Conservation (phyloP, 2,329 filamentous ascomycete species). For the Sphaerulina vaccinii region DNA sequence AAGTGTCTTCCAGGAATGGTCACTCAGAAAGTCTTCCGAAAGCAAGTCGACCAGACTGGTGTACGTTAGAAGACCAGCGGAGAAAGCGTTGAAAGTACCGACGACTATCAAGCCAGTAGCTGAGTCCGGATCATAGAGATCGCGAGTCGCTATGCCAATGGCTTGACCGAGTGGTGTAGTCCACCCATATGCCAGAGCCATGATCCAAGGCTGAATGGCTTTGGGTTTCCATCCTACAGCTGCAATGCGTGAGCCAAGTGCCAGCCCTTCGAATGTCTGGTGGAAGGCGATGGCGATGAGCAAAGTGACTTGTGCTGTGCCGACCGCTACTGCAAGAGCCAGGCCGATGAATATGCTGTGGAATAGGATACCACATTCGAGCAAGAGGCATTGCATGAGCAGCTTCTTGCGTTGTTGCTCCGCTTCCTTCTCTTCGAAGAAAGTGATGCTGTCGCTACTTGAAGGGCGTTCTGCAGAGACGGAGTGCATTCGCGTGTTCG, state of each 20-base stretch:
- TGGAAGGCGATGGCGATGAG: conserved; percentile 67
- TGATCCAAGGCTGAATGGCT: conserved; percentile 69
- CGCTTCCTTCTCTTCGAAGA: conserved; percentile 32
- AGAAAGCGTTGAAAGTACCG: conserved; percentile 49
- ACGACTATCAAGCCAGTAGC: conserved; percentile 45
- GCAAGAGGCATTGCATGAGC: conserved; percentile 66
- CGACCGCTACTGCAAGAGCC: conserved; percentile 64
- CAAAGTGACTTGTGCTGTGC: conserved; percentile 61
- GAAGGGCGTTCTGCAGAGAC: neutral
- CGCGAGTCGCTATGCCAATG: conserved; percentile 44
- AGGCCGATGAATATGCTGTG: conserved; percentile 70
- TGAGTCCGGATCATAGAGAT: conserved; percentile 45
- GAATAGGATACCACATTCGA: conserved; percentile 73
- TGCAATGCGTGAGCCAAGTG: conserved; percentile 66
- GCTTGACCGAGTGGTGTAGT: conserved; percentile 48
- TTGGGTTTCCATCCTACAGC: conserved; percentile 51
- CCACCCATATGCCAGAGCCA: conserved; percentile 60
- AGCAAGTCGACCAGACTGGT: conserved; percentile 48
- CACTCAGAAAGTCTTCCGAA: conserved; percentile 54
- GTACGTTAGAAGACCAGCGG: conserved; percentile 46
- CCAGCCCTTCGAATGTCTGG: conserved; percentile 65
- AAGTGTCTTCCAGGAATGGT: conserved; percentile 59
- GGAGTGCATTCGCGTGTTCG: neutral
- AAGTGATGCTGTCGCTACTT: conserved; percentile 18
- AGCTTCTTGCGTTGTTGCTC: conserved; percentile 54